Base-by-base conservation (phyloP, 2,329 filamentous ascomycete species). In the Sphaerulina vaccinii region DNA sequence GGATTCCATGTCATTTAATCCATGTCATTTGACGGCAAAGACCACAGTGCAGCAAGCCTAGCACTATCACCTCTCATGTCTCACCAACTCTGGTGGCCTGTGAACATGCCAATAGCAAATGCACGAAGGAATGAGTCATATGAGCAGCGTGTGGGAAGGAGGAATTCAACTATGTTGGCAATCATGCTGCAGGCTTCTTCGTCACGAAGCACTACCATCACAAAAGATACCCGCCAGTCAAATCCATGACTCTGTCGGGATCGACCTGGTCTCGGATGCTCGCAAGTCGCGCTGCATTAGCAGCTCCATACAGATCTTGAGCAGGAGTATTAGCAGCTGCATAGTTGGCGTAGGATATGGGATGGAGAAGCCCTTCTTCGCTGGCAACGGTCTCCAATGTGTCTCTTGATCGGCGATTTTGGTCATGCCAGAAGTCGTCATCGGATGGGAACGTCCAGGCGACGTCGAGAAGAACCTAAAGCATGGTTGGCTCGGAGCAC, bases 401-500 rank as follows among this genome's bases (percentile, higher is more conserved):
- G 16, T 47, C 35, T 19, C 44, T 19, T 18, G 44, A 47, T n/a
- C 39, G 44, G 2, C 35, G 33, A 10, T 38, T 15, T 32, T 47
- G 44, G n/a, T 19, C 15, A 32, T 19, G 44, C 44, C 44, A 47
- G 23, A 29, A 47, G 2, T 47, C 22, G 18, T 47, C 44, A 21
- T 47, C 44, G 1, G 2, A 16, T 22, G 44, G 29, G n/a, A 47
- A 47, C 21, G 35, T 18, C 44, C 44, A 47, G 9, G 44, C 44
- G 15, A 47, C 22, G 21, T 47, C 44, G 35, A 47, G 44, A 5
- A 47, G 44, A 16, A 47, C 44, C 44, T 47, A 19, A 29, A 29
- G 27, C 27, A 7, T 29, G 7, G 35, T 37, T 21, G 37, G 19
- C 2, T 7, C 9, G 37, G 21, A 11, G n/a, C 16, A 8, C 2